Evolutionary conservation across 306 rosid genomes (phyloP).

Genomic region (cucumber (Cucumis sativus)): DNA sequence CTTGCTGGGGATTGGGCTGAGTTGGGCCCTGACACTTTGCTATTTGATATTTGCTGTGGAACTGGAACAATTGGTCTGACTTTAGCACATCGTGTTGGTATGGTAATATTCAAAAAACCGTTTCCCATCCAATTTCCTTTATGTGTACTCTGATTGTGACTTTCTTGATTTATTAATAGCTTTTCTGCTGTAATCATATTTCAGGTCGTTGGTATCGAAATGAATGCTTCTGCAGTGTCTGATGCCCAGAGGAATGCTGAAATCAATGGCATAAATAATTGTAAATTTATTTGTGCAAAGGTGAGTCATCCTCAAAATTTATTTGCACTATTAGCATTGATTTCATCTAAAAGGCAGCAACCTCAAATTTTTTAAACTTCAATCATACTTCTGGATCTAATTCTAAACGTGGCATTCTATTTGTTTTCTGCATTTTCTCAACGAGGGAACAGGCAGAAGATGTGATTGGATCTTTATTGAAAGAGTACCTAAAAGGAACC

Average conservation of each 20-base stretch:
- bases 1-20: slow-evolving; percentile 98
- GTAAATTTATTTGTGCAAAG: slow-evolving; percentile 76
- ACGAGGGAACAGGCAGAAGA: slow-evolving; percentile 75
- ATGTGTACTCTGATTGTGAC: not conserved
- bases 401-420: not conserved
- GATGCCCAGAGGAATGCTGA: slow-evolving; percentile 89
- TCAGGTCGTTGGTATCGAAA: slow-evolving; percentile 95
- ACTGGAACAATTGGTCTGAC: slow-evolving; percentile 97
- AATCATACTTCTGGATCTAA: not conserved
- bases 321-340: slow-evolving; percentile 4
- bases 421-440: slow-evolving; percentile 4
- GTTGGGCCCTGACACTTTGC: slow-evolving; percentile 79
- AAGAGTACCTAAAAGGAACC: slow-evolving; percentile 40
- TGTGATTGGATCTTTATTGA: slow-evolving; percentile 80
- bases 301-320: slow-evolving; percentile 22
- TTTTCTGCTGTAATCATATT: slow-evolving; percentile 7
- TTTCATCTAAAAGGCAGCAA: not conserved
- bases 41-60: slow-evolving; percentile 92
- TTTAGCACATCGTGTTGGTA: slow-evolving; percentile 89
- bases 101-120: slow-evolving; percentile 57
- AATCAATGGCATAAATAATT: slow-evolving; percentile 77
- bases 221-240: slow-evolving; percentile 87
- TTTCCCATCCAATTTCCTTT: not conserved
- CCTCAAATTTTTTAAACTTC: not conserved
- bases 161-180: slow-evolving; percentile 2